Evolutionary conservation across 352 stramenopile genomes (phyloP), one percentile per base, ranked within the genome.

Genomic region (Globisporangium radiosum): DNA sequence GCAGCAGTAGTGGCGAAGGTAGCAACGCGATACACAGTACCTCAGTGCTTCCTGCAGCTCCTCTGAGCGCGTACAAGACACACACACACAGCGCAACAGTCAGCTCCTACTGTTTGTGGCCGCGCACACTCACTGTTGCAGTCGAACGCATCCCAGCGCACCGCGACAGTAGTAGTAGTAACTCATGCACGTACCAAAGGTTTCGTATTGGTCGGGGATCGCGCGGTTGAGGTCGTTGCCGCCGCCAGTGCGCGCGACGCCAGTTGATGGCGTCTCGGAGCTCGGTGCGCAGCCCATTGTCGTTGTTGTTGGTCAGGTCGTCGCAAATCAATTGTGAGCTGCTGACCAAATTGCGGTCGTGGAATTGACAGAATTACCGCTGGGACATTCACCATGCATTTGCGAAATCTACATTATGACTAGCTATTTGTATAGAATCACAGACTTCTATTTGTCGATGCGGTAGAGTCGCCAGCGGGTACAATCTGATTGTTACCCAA

Each of bases 21-120:
- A 42, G 14, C 4, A 7, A 7, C 0, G 7, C 5, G 14, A 14
- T 5, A 17, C 45, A 13, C 44, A 49, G 0, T 63, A 80, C 71
- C 82, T 73, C 33, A 92, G 64, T 19, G 75, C 82, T n/a, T 78
- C 64, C 44, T 87, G 68, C 33, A 92, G 68, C 63, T 92, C 68
- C 37, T 76, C 80, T 90, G 60, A 19, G 17, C 7, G 33, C 5
- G n/a, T 25, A 25, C n/a, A 4, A 42, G 5, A 48, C 13, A 52
- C 25, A 39, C 25, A 39, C 14, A 50, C 36, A 51, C 59, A 56
- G 53, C 59, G 53, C 25, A 11, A 43, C 13, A 53, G 57, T 54
- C 55, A 62, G 36, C 39, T 19, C 19, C 19, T 25, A 25, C 19
- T 25, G 19, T 25, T 25, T 25, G 19, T 25, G 19, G 19, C 1